Evolutionary conservation across 331 rosid species (phyloP), one percentile per base, ranked within the genome.

Genomic region (Malus hybrid): DNA sequence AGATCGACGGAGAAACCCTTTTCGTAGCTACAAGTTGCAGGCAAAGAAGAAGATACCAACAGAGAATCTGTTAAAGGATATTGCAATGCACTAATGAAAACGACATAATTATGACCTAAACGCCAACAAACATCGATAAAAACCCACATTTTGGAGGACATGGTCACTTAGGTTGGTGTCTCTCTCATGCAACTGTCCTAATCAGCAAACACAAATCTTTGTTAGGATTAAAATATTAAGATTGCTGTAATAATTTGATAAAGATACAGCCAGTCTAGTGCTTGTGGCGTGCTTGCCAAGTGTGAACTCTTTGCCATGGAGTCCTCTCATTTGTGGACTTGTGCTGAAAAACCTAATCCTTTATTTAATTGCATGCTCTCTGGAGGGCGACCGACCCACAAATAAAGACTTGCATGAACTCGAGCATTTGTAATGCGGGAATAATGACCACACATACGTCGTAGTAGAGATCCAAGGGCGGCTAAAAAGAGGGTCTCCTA

Each of bases 271-370:
- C 6, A 52, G 20, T 15, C 0, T 52, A 52, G 57, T 52, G 57
- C 1, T 52, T 61, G 34, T 61, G 66, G 66, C 27, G 59, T 78
- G 73, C 65, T 79, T 78, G 78, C 32, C 77, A 46, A 80, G 89
- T 85, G 89, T 87, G 86, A 90, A 88, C 73, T 32, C 87, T 70
- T 67, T 61, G 80, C 52, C 52, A 75, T 54, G 5, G 28, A n/a
- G 76, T 83, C 78, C 77, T 84, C 74, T 46, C 78, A 56, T 74
- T 82, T 76, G 86, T 88, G 95, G 82, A 42, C 33, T 79, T 76
- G 84, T 90, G 93, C 83, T 80, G 78, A 81, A 87, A 76, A 90
- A 80, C 96, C 96, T 85, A 88, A 87, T 83, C 82, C 65, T 73
- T 79, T 73, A 31, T 24, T 24, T 70, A 27, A 79, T 79, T 80